A percentile compares a stretch with the other conserved stretches of the same genome.
These are phyloP conservation scores for Tinospora cordifolia DNA, from an alignment of 164 flowering plant species.

Conservation along the genomic window DNA sequence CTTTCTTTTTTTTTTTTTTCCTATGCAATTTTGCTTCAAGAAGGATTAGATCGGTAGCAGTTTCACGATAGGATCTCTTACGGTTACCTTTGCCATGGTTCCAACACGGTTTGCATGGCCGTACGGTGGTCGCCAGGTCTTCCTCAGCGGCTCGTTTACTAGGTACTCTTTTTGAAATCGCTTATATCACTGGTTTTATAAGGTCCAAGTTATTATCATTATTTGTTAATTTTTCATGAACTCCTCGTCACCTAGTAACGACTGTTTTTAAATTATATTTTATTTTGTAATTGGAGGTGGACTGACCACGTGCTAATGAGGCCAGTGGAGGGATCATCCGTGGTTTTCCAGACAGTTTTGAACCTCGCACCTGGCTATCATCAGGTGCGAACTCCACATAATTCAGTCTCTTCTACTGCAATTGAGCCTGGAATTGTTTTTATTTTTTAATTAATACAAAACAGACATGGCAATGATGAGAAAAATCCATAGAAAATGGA, in stretches of 20 bases:
- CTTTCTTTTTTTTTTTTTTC: not conserved
- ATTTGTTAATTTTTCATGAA: not conserved
- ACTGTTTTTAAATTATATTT: not conserved
- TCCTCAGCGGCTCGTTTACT: conserved; percentile 30
- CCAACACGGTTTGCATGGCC: conserved; percentile 34
- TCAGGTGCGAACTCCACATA: conserved; percentile 21
- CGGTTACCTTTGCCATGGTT: conserved; percentile 13
- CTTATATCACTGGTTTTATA: not conserved
- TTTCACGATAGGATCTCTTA: not conserved
- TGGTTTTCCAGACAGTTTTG: conserved; percentile 23
- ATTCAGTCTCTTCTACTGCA: not conserved
- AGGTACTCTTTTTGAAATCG: conserved; percentile 12
- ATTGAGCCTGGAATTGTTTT: not conserved
- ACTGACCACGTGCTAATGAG: conserved; percentile 25
- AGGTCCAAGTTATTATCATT: not conserved
- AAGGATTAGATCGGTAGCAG: not conserved
- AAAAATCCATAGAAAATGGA: not conserved
- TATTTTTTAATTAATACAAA: not conserved
- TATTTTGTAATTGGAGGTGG: conserved; percentile 23
- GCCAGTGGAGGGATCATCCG: conserved; percentile 28
- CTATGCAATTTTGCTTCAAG: conserved; percentile 6
- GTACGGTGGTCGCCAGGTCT: conserved; percentile 32
- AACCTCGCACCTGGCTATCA: conserved; percentile 31
- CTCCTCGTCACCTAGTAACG: not conserved
- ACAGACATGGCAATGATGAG: no score